Evolutionary conservation across 1,284 basidiomycete species (phyloP), one percentile per base, ranked within the genome.

Genomic region (Schizopora paradoxa): DNA sequence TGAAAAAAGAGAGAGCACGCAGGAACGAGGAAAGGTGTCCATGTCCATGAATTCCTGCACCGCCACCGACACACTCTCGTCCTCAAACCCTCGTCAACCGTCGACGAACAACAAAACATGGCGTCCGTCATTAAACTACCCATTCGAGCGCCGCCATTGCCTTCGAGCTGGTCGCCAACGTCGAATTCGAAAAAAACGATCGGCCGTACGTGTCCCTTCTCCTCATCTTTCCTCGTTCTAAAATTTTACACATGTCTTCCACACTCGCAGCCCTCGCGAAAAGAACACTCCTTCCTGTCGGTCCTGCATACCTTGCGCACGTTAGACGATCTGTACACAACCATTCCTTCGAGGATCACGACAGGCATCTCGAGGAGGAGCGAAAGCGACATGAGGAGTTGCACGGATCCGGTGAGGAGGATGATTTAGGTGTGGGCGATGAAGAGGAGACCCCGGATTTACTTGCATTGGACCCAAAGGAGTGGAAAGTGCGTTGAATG

Each of bases 371-470:
- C 49, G 75, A 79, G 54, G 76, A 78, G 53, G 72, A 73, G 51
- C 52, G 51, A 36, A 66, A 71, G 57, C 70, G 72, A 22, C 71
- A 72, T 7, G 74, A 74, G 27, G 73, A 71, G 6, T 64, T 79
- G 19, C 73, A 77, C 54, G 78, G 70, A 6, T 73, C 72, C 37
- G 73, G 73, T 18, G 66, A 70, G 11, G 86, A 87, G 51, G 93
- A 92, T 61, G 92, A 96, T 67, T 80, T 87, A 14, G 92, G 92
- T 36, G 85, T 98, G 6, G 93, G 93, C 4, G 90, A 95, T 51
- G 96, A 99, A 68, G 72, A 83, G 51, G 96, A 99, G 70, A 68
- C 76, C 27, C 70, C 74, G 7, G 84, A 85, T 21, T 61, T 94
- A 40, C 68, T 95, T 37, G 66, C 71, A 25, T 71, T 83, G 14